Base-by-base conservation (phyloP, 192 early-diverging fungal genomes). In the Spizellomyces punctatus region DNA sequence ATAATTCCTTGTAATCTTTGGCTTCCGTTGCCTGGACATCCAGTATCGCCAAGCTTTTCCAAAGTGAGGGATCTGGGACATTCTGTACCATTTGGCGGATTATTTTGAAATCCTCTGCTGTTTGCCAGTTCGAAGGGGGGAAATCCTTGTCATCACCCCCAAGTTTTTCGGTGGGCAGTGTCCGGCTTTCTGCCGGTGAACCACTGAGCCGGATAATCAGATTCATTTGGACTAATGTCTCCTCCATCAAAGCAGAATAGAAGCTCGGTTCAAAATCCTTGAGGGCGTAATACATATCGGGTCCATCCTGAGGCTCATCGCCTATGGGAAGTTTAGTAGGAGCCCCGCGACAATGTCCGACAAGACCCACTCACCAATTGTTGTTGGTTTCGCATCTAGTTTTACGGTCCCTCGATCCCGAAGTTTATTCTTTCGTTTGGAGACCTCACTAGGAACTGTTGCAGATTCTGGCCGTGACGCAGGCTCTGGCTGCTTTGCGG, bases 231-330 rank as follows among this genome's bases (percentile, higher is more conserved):
- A 83, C 19, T 9, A 69, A 75, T 64, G 47, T 44, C n/a, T 82
- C 85, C 55, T 86, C 82, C 55, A 79, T 76, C 17, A 86, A 58
- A 5, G 71, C n/a, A 27, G 64, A 78, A 44, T 77, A 64, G 21
- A 84, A 55, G 19, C 68, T 76, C 12, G 81, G 74, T 43, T 59
- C 57, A 48, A 86, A 82, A 45, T 82, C 80, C 73, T 78, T 70
- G n/a, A 86, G 61, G 0, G 76, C 67, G 56, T 79, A 81, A 63
- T 86, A 86, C 5, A 69, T 71, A 63, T 86, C 85, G 3, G 85
- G 85, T 17, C 85, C 85, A 52, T 78, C 71, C 21, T 48, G 19
- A n/a, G 85, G 85, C 66, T 86, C 85, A 61, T 86, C 85, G 14
- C 77, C 84, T 85, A 16, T 16, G 5, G 19, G 17, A 21, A 22